Evolutionary conservation across 768 basidiomycete genomes (phyloP).

Genomic region (Filobasidium wieringae): DNA sequence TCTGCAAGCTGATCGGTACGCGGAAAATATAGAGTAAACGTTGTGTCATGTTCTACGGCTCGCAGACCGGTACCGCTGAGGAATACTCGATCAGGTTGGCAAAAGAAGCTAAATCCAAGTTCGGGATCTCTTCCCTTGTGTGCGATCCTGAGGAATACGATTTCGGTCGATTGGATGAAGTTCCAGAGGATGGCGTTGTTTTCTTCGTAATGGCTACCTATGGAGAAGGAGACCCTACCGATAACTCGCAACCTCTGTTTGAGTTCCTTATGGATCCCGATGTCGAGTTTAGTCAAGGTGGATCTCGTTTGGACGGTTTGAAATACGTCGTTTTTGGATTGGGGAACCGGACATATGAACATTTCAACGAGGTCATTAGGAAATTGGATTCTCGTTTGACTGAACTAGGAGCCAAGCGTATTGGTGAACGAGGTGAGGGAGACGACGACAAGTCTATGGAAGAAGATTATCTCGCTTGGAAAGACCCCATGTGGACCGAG

Average conservation of each 20-base stretch:
- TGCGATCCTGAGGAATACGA: conserved; percentile 99
- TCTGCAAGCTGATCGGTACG: no score
- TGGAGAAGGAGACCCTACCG: conserved; percentile 96
- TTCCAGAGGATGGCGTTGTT: conserved; percentile 66
- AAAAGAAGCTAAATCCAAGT: conserved; percentile 94
- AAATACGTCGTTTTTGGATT: conserved; percentile 92
- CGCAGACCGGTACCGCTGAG: conserved; percentile 96
- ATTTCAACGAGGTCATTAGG: conserved; percentile 82
- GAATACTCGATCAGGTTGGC: conserved; percentile 92
- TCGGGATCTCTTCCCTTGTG: conserved; percentile 85
- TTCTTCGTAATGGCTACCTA: conserved; percentile 98
- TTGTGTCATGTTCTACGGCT: conserved; percentile 92
- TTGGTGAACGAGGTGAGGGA: conserved; percentile 85
- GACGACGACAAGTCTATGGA: conserved; percentile 99
- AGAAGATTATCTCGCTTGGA: conserved; percentile 98
- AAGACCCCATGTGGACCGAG: conserved; percentile 90
- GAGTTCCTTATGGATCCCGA: conserved; percentile 78
- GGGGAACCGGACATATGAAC: conserved; percentile 65
- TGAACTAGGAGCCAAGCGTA: conserved; percentile 69
- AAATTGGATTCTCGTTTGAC: conserved; percentile 61
- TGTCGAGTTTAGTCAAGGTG: conserved; percentile 66
- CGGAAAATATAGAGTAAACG: conserved; percentile 99
- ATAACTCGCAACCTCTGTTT: conserved; percentile 90
- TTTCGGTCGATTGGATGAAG: conserved; percentile 84
- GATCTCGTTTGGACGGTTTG: conserved; percentile 62